These are phyloP conservation scores for Geranomyces variabilis DNA, from an alignment of 192 early-diverging fungal species.

Conservation along the genomic window DNA sequence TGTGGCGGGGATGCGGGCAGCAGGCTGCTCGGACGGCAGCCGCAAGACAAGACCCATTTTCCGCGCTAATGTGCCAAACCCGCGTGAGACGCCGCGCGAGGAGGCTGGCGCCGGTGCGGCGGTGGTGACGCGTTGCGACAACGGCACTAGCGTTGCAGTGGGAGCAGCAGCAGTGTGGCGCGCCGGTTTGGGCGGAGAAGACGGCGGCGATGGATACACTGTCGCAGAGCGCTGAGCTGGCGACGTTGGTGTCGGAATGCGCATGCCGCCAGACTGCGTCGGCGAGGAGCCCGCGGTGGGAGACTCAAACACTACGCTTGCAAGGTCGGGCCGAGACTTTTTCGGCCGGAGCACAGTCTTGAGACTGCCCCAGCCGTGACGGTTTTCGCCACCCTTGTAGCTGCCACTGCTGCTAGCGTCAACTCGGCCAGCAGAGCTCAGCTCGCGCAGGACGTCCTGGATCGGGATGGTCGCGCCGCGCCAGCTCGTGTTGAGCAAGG, in stretches of 20 bases:
- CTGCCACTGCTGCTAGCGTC: not conserved
- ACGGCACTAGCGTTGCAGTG: no score
- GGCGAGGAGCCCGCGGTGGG: no score
- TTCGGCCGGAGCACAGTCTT: not conserved
- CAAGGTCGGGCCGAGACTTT: not conserved
- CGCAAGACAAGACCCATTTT: constrained; percentile 1
- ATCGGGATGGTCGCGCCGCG: not conserved
- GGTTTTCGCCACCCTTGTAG: not conserved
- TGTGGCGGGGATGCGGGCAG: not conserved
- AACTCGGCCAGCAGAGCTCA: not conserved
- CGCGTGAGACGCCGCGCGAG: not conserved
- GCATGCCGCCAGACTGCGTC: not conserved
- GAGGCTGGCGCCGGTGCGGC: not conserved
- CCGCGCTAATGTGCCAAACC: not conserved
- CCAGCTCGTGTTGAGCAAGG: not conserved
- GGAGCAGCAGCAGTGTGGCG: no score
- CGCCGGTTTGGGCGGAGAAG: not conserved
- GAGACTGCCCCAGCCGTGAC: constrained; percentile 9
- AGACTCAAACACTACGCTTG: not conserved
- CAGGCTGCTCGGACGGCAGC: not conserved
- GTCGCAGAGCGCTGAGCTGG: constrained; percentile 4
- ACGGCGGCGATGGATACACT: constrained; percentile 5
- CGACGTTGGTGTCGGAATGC: not conserved
- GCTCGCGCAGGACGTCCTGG: not conserved
- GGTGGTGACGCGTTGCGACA: no score